Base-by-base conservation (phyloP, 768 basidiomycete genomes). In the Tulasnella sp. region DNA sequence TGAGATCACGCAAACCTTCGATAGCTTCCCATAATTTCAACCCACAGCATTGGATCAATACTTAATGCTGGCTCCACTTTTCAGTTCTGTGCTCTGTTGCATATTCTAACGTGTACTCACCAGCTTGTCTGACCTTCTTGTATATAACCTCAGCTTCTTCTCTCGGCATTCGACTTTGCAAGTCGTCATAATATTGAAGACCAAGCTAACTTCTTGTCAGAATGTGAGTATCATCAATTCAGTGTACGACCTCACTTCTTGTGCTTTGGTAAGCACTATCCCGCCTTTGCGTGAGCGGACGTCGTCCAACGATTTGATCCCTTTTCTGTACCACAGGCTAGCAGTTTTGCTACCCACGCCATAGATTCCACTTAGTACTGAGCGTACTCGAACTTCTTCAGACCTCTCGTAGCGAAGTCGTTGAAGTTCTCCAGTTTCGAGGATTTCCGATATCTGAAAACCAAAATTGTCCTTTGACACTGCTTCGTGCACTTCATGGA, bases 21-120 rank as follows among this genome's bases (percentile, higher is more conserved):
- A 63, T 81, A 96, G 56, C 86, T 89, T 1, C 91, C 92, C 91
- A 93, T 92, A 42, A 92, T 81, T 44, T 90, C 79, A 8, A 95
- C 65, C 59, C 75, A 78, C 22, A 92, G 61, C 46, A 75, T 74
- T 4, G 75, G 66, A 59, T 92, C 90, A 28, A 93, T 70, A 1
- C 64, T 65, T 8, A 83, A 70, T 2, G 86, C 89, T 88, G 55
- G n/a, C 4, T 43, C 29, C 19, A 10, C 19, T 20, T 25, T 27
- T 43, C 19, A 51, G 40, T n/a, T 32, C 16, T 16, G 9, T 13
- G 8, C 4, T 8, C 40, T 29, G 13, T 43, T 3, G 28, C 13
- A 13, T 4, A 20, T 20, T 1, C 22, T 35, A 29, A 15, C 20
- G 32, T 41, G 35, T 27, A 19, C 67, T 42, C 58, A 83, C 89